Evolutionary conservation across 768 basidiomycete species (phyloP), one percentile per base, ranked within the genome.

Genomic region (Lactifluus echinatus): DNA sequence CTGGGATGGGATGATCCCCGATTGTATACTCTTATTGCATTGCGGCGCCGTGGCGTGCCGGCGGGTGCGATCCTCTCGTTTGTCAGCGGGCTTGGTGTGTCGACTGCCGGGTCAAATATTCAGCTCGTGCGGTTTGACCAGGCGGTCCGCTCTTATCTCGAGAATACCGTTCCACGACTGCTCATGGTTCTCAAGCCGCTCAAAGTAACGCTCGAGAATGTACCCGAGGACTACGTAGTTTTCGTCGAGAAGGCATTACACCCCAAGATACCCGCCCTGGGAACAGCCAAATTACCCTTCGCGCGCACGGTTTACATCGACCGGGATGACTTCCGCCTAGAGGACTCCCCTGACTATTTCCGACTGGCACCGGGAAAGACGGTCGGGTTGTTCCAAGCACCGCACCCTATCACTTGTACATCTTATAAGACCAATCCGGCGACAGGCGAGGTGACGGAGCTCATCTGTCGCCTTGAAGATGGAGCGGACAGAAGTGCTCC

Each of bases 1-100:
- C 78, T 72, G 34, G 95, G 88, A 17, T 99, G 96, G 96, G 93
- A 98, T 66, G 96, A 99, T 66, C 96, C 96, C 29, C 87, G 96
- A 15, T 79, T 99, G 48, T 95, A 96, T 73, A 98, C 96, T 1
- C 83, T 98, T 58, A 94, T 96, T 65, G 94, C 95, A 4, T 81
- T 98, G 42, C 87, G 95, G 51, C 82, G 96, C 57, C 87, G 96
- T 34, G 96, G 96, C 50, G 82, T 98, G 21, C 96, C 96, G n/a
- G 95, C 96, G 10, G 91, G 90, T 33, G 96, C 96, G 7, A 88
- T 99, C 68, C 76, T 89, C 57, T 86, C 87, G 2, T 98, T 99
- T 71, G 93, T 99, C 61, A 86, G 87, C 73, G 81, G 82, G 4
- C 80, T 99, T n/a, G 96, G 96, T 44, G 93, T 99, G 10, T 95